Conservation (phyloP, 805 yeast species). For the Myxozyma sirexii region DNA sequence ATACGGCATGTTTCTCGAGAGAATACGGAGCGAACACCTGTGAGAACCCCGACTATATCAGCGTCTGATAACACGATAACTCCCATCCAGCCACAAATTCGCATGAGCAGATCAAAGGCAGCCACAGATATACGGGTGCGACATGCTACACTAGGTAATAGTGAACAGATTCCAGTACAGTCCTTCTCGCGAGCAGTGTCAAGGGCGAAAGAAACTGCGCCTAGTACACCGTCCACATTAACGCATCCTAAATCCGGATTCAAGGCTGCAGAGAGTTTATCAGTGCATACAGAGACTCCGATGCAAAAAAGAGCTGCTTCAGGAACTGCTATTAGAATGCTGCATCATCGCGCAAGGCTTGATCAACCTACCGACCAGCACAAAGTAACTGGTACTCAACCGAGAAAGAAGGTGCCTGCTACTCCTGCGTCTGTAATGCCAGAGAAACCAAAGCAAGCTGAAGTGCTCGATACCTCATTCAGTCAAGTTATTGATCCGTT, state of each 20-base stretch:
- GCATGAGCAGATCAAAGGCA: background rate
- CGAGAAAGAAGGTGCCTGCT: background rate
- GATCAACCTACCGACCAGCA: background rate
- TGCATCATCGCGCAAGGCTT: background rate
- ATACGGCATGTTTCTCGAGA: background rate
- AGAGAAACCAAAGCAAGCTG: background rate
- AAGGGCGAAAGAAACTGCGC: background rate
- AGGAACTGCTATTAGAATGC: background rate
- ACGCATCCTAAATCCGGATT: background rate
- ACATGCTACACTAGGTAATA: background rate
- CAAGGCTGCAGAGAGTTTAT: background rate
- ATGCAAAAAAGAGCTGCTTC: background rate
- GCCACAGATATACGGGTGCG: background rate
- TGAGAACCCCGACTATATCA: background rate
- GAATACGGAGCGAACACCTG: background rate
- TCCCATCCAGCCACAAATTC: background rate
- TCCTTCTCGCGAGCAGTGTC: background rate
- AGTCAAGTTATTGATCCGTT: slow-evolving; percentile 3
- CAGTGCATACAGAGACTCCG: background rate
- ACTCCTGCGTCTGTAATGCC: background rate
- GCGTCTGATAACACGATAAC: background rate
- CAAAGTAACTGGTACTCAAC: background rate
- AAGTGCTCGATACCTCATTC: background rate
- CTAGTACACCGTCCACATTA: background rate
- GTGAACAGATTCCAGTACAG: background rate